A percentile compares a stretch with the other conserved stretches of the same genome.
Evolutionary conservation across 177 flowering plant species (phyloP).

Genomic region (Vitis hybrid): DNA sequence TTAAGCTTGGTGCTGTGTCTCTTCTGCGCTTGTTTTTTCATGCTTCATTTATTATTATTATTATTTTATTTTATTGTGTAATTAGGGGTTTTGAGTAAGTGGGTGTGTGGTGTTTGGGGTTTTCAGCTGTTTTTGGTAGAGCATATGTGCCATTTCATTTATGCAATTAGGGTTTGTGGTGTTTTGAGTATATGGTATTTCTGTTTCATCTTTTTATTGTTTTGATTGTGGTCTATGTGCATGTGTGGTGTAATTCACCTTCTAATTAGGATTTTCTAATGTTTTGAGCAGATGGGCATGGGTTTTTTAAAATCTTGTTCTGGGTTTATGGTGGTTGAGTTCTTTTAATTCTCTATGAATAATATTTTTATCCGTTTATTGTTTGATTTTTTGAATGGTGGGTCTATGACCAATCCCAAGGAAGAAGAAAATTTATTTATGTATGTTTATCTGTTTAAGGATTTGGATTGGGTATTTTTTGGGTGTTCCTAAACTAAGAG

Average conservation of each 20-base stretch:
- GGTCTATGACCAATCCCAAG: too few species aligned
- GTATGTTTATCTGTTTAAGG: too few species aligned
- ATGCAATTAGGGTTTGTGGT: constrained; percentile 4
- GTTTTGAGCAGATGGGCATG: background rate
- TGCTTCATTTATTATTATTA: too few species aligned
- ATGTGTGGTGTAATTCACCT: too few species aligned
- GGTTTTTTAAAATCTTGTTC: background rate
- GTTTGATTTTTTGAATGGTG: too few species aligned
- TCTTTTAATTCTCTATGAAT: background rate
- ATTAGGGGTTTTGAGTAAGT: background rate
- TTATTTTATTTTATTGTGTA: too few species aligned
- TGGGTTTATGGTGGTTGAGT: background rate
- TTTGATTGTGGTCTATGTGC: constrained; percentile 5
- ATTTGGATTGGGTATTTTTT: too few species aligned
- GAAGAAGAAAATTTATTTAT: too few species aligned
- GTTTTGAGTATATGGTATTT: constrained; percentile 7
- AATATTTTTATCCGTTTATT: too few species aligned
- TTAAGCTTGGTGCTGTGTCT: too few species aligned
- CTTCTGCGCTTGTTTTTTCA: too few species aligned
- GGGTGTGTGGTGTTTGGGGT: background rate
- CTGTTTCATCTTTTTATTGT: background rate
- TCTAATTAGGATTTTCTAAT: constrained; percentile 4
- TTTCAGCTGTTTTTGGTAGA: background rate
- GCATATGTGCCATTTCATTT: background rate
- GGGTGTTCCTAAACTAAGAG: too few species aligned